These are phyloP conservation scores for Blastobotrys raffinosifermentans DNA, from an alignment of 1,139 yeast species.

Conservation along the genomic window DNA sequence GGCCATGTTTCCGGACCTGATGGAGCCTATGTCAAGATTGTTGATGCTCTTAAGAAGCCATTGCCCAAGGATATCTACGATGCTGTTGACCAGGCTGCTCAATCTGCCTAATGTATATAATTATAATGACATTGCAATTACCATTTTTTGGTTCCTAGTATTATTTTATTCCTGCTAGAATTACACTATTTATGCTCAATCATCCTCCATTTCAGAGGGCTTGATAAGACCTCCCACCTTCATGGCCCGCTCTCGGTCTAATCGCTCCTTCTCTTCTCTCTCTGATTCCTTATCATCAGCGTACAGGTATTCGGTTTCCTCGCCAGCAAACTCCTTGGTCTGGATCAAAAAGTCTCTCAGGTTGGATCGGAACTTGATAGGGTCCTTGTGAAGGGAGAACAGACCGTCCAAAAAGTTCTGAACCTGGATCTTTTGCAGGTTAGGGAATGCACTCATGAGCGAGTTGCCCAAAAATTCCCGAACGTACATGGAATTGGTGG, in stretches of 20 bases:
- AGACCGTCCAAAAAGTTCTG: constrained; percentile 74
- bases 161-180: not conserved
- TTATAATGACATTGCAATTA: not conserved
- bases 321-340: constrained; percentile 94
- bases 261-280: constrained; percentile 56
- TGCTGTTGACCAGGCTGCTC: not conserved
- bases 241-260: constrained; percentile 75
- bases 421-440: constrained; percentile 77
- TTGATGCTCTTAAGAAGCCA: constrained; percentile 59
- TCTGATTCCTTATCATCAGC: constrained; percentile 91
- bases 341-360: constrained; percentile 95
- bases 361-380: constrained; percentile 71
- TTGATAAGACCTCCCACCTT: constrained; percentile 90
- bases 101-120: not conserved
- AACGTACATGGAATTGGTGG: constrained; percentile 71
- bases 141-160: not conserved
- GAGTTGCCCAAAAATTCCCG: constrained; percentile 78
- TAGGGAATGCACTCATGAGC: constrained; percentile 84
- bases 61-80: constrained; percentile 15
- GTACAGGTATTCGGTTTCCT: constrained; percentile 61
- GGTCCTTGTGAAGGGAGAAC: constrained; percentile 62
- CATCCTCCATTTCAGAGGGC: constrained; percentile 94
- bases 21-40: constrained; percentile 64
- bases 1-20: constrained; percentile 92
- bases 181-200: constrained; percentile 20